A percentile compares a stretch with the other conserved stretches of the same genome.
Evolutionary conservation across 345 rosid species (phyloP).

Genomic region (Microcos paniculata): DNA sequence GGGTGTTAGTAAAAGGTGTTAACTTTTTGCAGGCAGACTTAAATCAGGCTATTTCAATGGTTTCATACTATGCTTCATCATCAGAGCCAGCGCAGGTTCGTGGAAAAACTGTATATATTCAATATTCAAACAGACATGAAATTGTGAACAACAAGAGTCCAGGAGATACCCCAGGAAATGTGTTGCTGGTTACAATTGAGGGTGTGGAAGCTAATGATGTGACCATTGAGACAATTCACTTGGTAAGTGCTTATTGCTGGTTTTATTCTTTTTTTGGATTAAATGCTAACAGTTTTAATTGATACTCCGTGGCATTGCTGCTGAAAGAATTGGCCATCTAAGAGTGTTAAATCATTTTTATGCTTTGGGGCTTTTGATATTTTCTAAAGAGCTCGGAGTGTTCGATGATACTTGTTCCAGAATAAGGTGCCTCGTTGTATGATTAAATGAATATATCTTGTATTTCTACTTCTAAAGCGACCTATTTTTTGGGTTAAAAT

Average conservation of each 20-base stretch:
- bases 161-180: constrained; percentile 96
- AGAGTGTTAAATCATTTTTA: neutral
- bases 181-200: constrained; percentile 86
- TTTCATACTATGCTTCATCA: constrained; percentile 94
- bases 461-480: neutral
- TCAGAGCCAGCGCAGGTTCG: constrained; percentile 97
- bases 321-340: neutral
- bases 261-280: neutral
- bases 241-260: constrained; percentile 50
- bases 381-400: neutral
- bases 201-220: constrained; percentile 92
- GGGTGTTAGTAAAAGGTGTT: constrained; percentile 7
- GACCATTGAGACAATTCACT: constrained; percentile 91
- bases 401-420: neutral
- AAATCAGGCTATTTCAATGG: constrained; percentile 96
- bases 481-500: neutral
- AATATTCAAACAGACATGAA: constrained; percentile 92
- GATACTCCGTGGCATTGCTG: neutral
- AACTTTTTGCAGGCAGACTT: constrained; percentile 58
- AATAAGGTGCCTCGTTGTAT: neutral
- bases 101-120: constrained; percentile 91
- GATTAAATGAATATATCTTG: constrained; percentile 1
- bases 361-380: neutral
- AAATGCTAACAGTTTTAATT: neutral
- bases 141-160: constrained; percentile 97